Evolutionary conservation across 441 rosid species (phyloP).

Genomic region (Gossypium lobatum): DNA sequence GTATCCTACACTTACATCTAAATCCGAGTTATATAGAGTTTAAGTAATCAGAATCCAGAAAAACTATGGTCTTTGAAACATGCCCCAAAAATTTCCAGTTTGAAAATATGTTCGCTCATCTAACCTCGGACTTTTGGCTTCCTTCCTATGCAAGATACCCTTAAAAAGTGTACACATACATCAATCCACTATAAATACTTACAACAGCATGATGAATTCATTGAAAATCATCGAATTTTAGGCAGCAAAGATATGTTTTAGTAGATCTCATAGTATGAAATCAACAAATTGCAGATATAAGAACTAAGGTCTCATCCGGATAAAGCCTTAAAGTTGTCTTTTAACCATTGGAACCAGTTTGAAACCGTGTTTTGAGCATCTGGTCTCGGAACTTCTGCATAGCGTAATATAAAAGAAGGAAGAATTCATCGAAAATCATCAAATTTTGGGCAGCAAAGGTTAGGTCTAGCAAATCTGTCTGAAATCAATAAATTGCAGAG

Average conservation of each 20-base stretch:
- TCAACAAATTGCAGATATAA: background rate
- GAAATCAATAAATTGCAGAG: too few species aligned
- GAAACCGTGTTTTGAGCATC: background rate
- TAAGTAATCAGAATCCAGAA: background rate
- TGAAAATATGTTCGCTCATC: background rate
- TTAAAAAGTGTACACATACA: background rate
- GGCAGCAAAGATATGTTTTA: background rate
- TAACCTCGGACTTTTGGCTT: background rate
- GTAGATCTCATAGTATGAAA: background rate
- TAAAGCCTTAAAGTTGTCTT: background rate
- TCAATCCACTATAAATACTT: background rate
- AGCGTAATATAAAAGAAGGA: too few species aligned
- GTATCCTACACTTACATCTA: background rate
- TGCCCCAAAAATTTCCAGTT: background rate
- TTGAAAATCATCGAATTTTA: background rate
- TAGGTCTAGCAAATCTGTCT: too few species aligned
- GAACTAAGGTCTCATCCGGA: background rate
- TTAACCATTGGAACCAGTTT: background rate
- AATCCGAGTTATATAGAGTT: background rate
- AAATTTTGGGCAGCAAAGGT: too few species aligned
- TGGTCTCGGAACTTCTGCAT: background rate
- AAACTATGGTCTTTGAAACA: background rate
- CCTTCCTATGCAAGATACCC: background rate
- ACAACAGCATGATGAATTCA: background rate
- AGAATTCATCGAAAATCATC: too few species aligned